A percentile compares a stretch with the other conserved stretches of the same genome.
Evolutionary conservation across 2,329 filamentous ascomycete genomes (phyloP).

Genomic region (Xylaria polymorpha): DNA sequence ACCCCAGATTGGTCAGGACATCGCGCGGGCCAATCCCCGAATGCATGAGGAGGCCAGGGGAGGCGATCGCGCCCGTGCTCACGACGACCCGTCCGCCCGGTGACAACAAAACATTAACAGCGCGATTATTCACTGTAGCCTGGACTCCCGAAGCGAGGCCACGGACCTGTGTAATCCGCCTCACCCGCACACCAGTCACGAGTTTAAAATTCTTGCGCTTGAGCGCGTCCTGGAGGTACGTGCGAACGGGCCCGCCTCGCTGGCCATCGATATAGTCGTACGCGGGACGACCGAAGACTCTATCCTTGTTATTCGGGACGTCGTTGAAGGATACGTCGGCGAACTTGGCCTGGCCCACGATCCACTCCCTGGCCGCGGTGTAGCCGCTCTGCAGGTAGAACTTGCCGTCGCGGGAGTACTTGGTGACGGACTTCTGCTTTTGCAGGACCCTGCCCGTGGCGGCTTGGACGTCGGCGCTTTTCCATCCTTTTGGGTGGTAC

Average conservation of each 20-base stretch:
- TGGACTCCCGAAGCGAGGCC: conserved; percentile 57
- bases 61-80: conserved; percentile 52
- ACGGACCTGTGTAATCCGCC: conserved; percentile 56
- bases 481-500: conserved; percentile 63
- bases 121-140: conserved; percentile 50
- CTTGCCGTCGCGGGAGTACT: conserved; percentile 58
- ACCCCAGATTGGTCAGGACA: conserved; percentile 38
- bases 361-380: conserved; percentile 59
- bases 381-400: conserved; percentile 62
- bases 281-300: conserved; percentile 60
- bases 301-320: conserved; percentile 57
- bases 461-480: conserved; percentile 59
- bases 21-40: conserved; percentile 53
- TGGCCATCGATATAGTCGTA: conserved; percentile 63
- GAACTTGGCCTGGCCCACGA: conserved; percentile 62
- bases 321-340: conserved; percentile 61
- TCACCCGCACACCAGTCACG: conserved; percentile 56
- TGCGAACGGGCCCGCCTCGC: conserved; percentile 60
- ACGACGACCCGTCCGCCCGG: conserved; percentile 49
- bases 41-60: conserved; percentile 53
- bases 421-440: conserved; percentile 57
- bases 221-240: conserved; percentile 62
- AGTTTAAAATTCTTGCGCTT: conserved; percentile 57
- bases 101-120: conserved; percentile 49
- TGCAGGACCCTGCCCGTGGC: conserved; percentile 59